These are phyloP conservation scores for Populus tremula DNA, from an alignment of 345 rosid genomes.

Conservation along the genomic window DNA sequence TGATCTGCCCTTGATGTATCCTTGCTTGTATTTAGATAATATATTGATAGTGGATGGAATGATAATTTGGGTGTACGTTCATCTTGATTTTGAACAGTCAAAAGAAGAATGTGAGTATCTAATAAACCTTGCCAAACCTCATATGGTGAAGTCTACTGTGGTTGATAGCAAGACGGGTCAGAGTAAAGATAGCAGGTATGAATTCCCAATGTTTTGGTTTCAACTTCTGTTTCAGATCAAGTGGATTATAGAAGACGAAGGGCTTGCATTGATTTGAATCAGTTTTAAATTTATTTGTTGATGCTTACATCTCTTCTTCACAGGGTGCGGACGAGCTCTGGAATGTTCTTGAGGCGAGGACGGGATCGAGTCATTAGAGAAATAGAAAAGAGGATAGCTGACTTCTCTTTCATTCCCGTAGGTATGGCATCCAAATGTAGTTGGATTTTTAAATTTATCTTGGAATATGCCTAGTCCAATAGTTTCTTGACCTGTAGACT, in stretches of 20 bases:
- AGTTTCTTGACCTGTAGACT: background rate
- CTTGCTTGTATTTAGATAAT: background rate
- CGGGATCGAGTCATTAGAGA: constrained; percentile 51
- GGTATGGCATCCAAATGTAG: constrained; percentile 38
- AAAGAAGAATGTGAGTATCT: constrained; percentile 46
- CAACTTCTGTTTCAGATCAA: background rate
- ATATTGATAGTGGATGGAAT: background rate
- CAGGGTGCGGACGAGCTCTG: constrained; percentile 96
- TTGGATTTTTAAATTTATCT: background rate
- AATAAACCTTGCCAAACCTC: constrained; percentile 36
- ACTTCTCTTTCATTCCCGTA: constrained; percentile 73
- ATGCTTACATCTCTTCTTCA: constrained; percentile 2
- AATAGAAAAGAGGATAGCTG: constrained; percentile 88
- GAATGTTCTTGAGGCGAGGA: constrained; percentile 82
- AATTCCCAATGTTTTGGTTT: constrained; percentile 2
- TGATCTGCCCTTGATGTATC: background rate
- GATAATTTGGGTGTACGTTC: background rate
- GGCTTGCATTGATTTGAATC: background rate
- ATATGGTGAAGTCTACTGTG: constrained; percentile 38
- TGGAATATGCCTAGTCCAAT: background rate
- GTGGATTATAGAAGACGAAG: background rate
- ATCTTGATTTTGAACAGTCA: constrained; percentile 27
- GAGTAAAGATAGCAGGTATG: constrained; percentile 43
- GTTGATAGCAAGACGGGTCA: constrained; percentile 36
- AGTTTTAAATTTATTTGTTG: background rate